A percentile compares a stretch with the other conserved stretches of the same genome.
These are phyloP conservation scores for Trichosporon faecale DNA, from an alignment of 1,284 basidiomycete species.

Conservation along the genomic window DNA sequence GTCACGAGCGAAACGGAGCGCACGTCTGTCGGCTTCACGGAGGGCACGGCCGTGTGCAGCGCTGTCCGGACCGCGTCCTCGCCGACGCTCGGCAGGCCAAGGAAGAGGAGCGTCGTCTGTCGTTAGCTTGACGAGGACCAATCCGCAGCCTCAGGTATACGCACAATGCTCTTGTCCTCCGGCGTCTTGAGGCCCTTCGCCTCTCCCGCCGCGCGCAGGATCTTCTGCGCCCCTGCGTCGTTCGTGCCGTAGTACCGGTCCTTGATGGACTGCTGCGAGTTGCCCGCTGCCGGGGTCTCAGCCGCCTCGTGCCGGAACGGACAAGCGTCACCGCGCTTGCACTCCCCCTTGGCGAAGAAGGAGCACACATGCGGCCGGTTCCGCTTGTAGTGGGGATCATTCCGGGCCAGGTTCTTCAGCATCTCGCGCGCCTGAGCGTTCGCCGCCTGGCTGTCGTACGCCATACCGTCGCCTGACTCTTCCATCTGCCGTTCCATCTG, in stretches of 20 bases:
- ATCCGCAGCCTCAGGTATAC: slow-evolving; percentile 44
- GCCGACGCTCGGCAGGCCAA: slow-evolving; percentile 70
- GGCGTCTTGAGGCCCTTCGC: slow-evolving; percentile 80
- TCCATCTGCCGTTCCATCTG: slow-evolving; percentile 78
- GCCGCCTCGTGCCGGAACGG: slow-evolving; percentile 93
- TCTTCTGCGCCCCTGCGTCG: slow-evolving; percentile 87
- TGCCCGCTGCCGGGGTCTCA: slow-evolving; percentile 58
- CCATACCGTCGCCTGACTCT: slow-evolving; percentile 42
- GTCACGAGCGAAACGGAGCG: slow-evolving; percentile 82
- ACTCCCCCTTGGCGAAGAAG: slow-evolving; percentile 94
- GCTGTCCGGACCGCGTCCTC: slow-evolving; percentile 75
- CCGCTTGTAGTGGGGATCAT: slow-evolving; percentile 94
- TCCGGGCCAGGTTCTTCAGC: slow-evolving; percentile 87
- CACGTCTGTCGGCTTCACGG: slow-evolving; percentile 65
- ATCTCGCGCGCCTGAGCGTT: slow-evolving; percentile 86
- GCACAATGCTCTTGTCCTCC: slow-evolving; percentile 77
- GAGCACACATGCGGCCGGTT: slow-evolving; percentile 92
- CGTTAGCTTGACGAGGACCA: background rate
- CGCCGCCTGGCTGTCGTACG: slow-evolving; percentile 64
- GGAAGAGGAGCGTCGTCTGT: slow-evolving; percentile 87
- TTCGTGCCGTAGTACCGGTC: slow-evolving; percentile 87
- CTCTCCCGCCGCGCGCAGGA: slow-evolving; percentile 69
- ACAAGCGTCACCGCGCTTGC: slow-evolving; percentile 84
- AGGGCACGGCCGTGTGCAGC: slow-evolving; percentile 68
- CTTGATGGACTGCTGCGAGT: slow-evolving; percentile 86